Conservation (phyloP, 2,329 filamentous ascomycete species). For the Xylariales sp. region DNA sequence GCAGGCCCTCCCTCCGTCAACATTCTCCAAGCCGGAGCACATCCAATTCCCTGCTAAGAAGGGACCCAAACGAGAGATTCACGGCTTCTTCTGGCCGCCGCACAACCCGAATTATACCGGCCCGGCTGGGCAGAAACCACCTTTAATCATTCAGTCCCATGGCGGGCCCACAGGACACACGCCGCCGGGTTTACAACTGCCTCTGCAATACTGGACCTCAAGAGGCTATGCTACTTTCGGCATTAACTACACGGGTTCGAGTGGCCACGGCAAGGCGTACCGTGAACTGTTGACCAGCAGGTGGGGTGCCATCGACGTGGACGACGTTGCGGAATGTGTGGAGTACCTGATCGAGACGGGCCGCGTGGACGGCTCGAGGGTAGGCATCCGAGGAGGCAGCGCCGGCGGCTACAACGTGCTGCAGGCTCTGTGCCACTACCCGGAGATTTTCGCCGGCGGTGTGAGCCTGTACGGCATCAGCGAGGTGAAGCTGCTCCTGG, state of each 20-base stretch:
- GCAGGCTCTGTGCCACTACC: slow-evolving; percentile 40
- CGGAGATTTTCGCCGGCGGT: slow-evolving; percentile 42
- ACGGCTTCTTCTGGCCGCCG: slow-evolving; percentile 46
- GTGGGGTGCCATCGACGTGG: slow-evolving; percentile 47
- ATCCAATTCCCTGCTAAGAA: slow-evolving; percentile 21
- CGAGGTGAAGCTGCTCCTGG: slow-evolving; percentile 40
- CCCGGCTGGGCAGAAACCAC: slow-evolving; percentile 34
- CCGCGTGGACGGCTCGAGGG: slow-evolving; percentile 28
- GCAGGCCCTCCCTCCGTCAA: slow-evolving; percentile 18
- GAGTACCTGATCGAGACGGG: slow-evolving; percentile 32
- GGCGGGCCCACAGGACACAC: slow-evolving; percentile 45
- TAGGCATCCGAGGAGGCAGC: slow-evolving; percentile 46
- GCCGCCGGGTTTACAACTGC: slow-evolving; percentile 36
- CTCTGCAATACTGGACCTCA: slow-evolving; percentile 48
- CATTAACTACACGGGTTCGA: slow-evolving; percentile 50
- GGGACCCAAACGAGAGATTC: slow-evolving; percentile 24
- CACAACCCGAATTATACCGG: slow-evolving; percentile 38
- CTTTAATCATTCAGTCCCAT: slow-evolving; percentile 45
- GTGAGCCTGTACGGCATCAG: slow-evolving; percentile 47
- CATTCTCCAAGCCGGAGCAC: slow-evolving; percentile 33
- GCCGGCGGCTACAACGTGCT: slow-evolving; percentile 52
- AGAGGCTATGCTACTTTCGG: slow-evolving; percentile 47
- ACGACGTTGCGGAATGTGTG: slow-evolving; percentile 44
- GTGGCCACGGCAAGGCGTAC: slow-evolving; percentile 45
- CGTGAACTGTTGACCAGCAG: slow-evolving; percentile 41